Evolutionary conservation across 2,329 filamentous ascomycete genomes (phyloP), one percentile per base, ranked within the genome.

Genomic region (Nectriaceae sp.): DNA sequence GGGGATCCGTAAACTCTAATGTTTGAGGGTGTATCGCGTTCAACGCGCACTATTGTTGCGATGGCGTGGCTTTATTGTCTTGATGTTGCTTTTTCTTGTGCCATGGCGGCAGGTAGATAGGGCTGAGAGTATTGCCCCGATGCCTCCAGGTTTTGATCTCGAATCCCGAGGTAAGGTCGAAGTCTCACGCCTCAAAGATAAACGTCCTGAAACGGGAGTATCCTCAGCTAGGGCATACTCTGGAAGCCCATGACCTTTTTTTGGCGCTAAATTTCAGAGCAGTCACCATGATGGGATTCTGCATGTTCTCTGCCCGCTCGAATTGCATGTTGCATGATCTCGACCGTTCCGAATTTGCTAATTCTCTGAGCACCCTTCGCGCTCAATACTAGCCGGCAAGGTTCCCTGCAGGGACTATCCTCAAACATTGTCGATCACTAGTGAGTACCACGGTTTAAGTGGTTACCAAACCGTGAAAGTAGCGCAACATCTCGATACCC

Each of bases 351-450:
- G 16, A 36, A 36, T 36, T 15, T n/a, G n/a, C 33, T 36, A n/a
- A 36, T 36, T 15, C 16, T 36, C 33, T 36, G 8, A n/a, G 16
- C 5, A 16, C 16, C 11, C 37, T 10, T 18, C 37, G 10, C 6
- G 33, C 11, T 39, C 37, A 39, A 39, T 8, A 36, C 26, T 11
- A 20, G 42, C 40, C 44, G 40, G 40, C 48, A 52, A 29, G 52
- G 46, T 50, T 44, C 39, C 19, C 36, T 36, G 31, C 15, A 40
- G 24, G 29, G 18, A 40, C 46, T 42, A 40, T 42, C 44, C 39
- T 46, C 42, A 47, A 19, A 22, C 40, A 21, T 39, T 49, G 54
- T 44, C 52, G 44, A 55, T 49, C 46, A 51, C 38, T 24, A 38
- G 26, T 46, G 44, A 41, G 46, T 40, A 20, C 42, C 40, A 36